Evolutionary conservation across 2,329 filamentous ascomycete species (phyloP).

Genomic region (Pseudocercospora eumusae): DNA sequence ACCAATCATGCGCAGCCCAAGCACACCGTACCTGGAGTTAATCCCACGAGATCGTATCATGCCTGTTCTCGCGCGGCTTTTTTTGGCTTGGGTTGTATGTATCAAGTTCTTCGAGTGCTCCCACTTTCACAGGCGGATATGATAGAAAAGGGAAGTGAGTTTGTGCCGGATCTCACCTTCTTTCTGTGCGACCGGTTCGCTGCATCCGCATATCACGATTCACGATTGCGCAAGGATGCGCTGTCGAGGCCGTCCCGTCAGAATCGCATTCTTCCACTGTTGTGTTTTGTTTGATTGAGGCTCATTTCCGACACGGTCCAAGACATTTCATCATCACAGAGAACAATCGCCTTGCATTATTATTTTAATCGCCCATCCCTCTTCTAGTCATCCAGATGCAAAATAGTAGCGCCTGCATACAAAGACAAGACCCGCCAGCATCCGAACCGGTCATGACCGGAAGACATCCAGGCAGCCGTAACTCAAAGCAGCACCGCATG

Average conservation of each 20-base stretch:
- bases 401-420: neutral
- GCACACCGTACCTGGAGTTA: neutral
- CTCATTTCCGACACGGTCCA: neutral
- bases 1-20: neutral
- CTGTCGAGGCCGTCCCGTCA: neutral
- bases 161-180: neutral
- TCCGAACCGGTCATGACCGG: constrained; percentile 1
- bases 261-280: neutral
- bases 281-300: neutral
- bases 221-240: constrained; percentile 2
- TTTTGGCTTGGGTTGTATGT: constrained; percentile 3
- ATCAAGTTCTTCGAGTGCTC: neutral
- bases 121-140: neutral
- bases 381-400: too few relatives aligned
- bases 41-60: constrained; percentile 6
- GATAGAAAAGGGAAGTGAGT: neutral
- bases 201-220: constrained; percentile 7
- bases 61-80: constrained; percentile 8
- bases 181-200: constrained; percentile 5
- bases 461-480: neutral
- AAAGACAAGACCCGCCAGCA: constrained; percentile 2
- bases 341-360: constrained; percentile 7
- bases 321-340: constrained; percentile 5
- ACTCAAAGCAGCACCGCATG: neutral
- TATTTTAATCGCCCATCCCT: too few relatives aligned